Evolutionary conservation across 257 asterid species (phyloP).

Genomic region (Salvia miltiorrhiza): DNA sequence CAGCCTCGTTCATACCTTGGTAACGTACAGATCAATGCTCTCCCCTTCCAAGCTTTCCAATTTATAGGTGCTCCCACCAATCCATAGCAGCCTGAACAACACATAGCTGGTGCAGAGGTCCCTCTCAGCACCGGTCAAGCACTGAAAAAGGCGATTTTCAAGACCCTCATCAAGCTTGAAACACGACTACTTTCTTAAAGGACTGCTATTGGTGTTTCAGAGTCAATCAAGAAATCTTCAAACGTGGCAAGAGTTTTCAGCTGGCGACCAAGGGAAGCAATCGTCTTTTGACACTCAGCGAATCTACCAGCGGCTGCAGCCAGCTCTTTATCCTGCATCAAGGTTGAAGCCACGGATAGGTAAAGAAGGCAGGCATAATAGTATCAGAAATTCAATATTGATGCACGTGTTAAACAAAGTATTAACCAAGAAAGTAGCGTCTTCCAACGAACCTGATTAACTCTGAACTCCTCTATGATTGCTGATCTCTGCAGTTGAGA

Average conservation of each 20-base stretch:
- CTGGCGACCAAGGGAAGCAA: constrained; percentile 74
- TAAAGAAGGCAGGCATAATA: neutral
- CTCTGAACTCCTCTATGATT: constrained; percentile 47
- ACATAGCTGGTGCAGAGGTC: neutral
- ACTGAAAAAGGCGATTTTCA: neutral
- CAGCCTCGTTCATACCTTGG: neutral
- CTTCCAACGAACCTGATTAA: constrained; percentile 50
- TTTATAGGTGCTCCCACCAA: neutral
- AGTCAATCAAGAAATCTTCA: constrained; percentile 54
- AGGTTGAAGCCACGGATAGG: neutral
- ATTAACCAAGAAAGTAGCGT: neutral
- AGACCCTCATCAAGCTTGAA: neutral
- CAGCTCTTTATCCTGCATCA: constrained; percentile 61
- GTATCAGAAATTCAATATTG: neutral
- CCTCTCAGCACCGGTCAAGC: neutral
- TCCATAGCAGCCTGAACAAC: neutral
- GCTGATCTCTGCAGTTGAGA: constrained; percentile 45
- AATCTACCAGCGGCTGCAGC: constrained; percentile 70
- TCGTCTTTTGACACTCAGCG: constrained; percentile 79
- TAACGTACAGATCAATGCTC: neutral
- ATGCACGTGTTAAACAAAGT: neutral
- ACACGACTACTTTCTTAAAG: neutral
- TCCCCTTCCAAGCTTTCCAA: neutral
- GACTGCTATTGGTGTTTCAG: constrained; percentile 21
- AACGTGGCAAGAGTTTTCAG: constrained; percentile 65